These are phyloP conservation scores for Beauveria rudraprayagi DNA, from an alignment of 2,329 filamentous ascomycete species.

Conservation along the genomic window DNA sequence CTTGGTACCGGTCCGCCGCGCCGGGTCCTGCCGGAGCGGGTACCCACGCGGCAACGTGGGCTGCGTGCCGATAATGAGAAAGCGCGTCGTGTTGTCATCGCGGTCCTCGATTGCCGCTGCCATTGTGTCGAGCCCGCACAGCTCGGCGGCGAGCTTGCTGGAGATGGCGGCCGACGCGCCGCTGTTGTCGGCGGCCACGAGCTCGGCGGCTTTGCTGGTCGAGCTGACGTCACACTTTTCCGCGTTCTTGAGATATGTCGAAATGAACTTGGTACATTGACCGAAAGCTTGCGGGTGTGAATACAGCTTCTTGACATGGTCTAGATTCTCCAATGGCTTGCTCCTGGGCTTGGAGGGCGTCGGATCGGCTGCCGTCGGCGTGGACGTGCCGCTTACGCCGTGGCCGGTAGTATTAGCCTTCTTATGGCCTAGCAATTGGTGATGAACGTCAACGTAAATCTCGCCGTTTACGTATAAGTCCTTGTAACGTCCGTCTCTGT, in stretches of 20 bases:
- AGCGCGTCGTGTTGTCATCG: conserved; percentile 69
- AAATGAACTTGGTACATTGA: conserved; percentile 74
- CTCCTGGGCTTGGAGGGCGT: conserved; percentile 36
- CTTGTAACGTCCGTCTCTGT: conserved; percentile 54
- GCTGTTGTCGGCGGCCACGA: conserved; percentile 52
- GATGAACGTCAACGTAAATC: conserved; percentile 78
- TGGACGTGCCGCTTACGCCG: conserved; percentile 35
- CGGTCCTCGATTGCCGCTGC: conserved; percentile 64
- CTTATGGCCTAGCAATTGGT: conserved; percentile 65
- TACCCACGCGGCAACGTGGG: conserved; percentile 19
- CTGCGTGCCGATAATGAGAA: conserved; percentile 54
- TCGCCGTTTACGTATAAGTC: conserved; percentile 74
- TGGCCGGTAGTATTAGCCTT: conserved; percentile 8
- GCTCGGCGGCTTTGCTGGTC: conserved; percentile 76
- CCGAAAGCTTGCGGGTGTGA: conserved; percentile 94
- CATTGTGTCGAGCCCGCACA: conserved; percentile 62
- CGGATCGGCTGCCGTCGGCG: conserved; percentile 41
- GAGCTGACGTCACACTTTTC: conserved; percentile 78
- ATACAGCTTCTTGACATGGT: conserved; percentile 67
- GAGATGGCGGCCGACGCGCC: conserved; percentile 70
- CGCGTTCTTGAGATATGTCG: conserved; percentile 58
- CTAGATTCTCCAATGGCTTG: conserved; percentile 43
- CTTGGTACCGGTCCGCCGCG: conserved; percentile 41
- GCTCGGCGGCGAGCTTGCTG: conserved; percentile 61
- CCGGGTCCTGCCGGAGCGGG: conserved; percentile 20